A percentile compares a stretch with the other conserved stretches of the same genome.
Evolutionary conservation across 202 grass and related monocot genomes (phyloP).

Genomic region (Brachypodium distachyon): DNA sequence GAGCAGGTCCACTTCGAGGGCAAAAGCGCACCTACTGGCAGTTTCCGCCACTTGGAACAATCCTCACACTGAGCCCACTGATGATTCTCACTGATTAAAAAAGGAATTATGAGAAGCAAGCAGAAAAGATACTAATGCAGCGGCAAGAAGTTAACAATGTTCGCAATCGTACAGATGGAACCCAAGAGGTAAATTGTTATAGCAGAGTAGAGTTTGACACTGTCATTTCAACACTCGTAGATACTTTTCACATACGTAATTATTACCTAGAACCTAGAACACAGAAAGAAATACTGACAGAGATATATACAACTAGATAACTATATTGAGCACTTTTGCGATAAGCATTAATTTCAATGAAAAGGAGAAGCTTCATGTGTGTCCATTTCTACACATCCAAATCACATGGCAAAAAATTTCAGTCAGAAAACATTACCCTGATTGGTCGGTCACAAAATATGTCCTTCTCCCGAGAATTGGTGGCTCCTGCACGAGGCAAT

Average conservation of each 20-base stretch:
- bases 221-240: not conserved
- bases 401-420: not conserved
- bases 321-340: not conserved
- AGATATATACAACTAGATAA: slow-evolving; percentile 3
- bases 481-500: slow-evolving; percentile 63
- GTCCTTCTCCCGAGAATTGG: slow-evolving; percentile 87
- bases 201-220: not conserved
- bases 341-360: not conserved
- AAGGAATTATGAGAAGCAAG: not conserved
- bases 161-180: not conserved
- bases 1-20: slow-evolving; percentile 82
- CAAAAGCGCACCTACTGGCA: slow-evolving; percentile 66
- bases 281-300: not conserved
- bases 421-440: slow-evolving; percentile 50
- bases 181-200: not conserved
- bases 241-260: too few species aligned
- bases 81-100: slow-evolving; percentile 56
- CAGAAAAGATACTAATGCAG: not conserved
- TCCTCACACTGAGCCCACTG: slow-evolving; percentile 93
- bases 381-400: not conserved
- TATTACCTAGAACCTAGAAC: not conserved
- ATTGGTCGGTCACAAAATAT: slow-evolving; percentile 57
- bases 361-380: not conserved
- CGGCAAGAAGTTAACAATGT: not conserved
- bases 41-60: slow-evolving; percentile 91